Evolutionary conservation across 1,139 yeast species (phyloP), one percentile per base, ranked within the genome.

Genomic region (Lodderomyces margitis): DNA sequence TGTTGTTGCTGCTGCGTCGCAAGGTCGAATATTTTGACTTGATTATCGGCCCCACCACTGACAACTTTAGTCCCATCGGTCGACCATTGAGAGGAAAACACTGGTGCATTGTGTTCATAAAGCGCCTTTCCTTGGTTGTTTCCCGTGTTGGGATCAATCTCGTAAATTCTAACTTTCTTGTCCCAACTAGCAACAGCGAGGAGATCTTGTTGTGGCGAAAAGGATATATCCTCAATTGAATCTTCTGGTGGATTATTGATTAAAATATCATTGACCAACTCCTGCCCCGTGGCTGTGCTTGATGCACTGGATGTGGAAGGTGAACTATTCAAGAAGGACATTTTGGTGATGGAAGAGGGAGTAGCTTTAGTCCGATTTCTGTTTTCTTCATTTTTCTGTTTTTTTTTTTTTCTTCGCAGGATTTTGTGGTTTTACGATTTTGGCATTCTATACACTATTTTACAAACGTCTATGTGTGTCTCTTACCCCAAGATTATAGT

Each of bases 21-120:
- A 39, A 92, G 69, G 64, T 94, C 98, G 60, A 82, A 91, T 35
- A 91, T 58, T 52, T 86, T 80, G 8, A 91, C 96, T 40, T 83
- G 87, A 57, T 89, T 89, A 64, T 94, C 99, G 45, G 89, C 86
- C 35, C 97, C 97, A 44, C 97, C 98, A 49, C 92, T 81, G 28
- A 87, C 80, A 6, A 92, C 87, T 56, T 89, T 83, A 12, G 92
- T 72, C 15, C 98, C 98, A 57, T 94, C 98, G 5, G 59, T 51
- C 19, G 92, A 78, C 91, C 96, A 94, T 52, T 87, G 75, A 1
- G 91, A 80, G 9, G 86, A 69, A 41, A 94, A 70, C 5, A 87
- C 96, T 0, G 98, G 97, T 0, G 80, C 97, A 24, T 83, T 87
- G 58, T 92, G 98, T 56, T 88, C 96, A 59, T 77, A 91, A 58